Percentiles rank a stretch among this genome's conserved stretches.
Conservation (phyloP, 768 basidiomycete species). For the Pleurotus pulmonarius region DNA sequence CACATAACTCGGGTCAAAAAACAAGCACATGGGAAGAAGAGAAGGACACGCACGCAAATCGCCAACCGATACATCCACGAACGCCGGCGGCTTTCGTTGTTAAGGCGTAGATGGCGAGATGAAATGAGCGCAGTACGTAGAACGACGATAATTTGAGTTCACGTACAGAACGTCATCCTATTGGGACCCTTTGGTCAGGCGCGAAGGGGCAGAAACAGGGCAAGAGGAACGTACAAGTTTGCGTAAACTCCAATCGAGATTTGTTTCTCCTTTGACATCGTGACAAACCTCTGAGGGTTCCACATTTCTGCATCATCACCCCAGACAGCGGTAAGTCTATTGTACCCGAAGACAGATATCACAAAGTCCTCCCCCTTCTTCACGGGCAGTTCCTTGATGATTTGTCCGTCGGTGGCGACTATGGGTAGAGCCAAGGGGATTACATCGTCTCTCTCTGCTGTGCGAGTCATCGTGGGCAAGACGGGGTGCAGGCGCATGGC, state of each 20-base stretch:
- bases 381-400: constrained; percentile 27
- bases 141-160: not conserved
- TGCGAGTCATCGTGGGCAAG: constrained; percentile 19
- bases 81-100: constrained; percentile 3
- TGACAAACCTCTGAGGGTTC: constrained; percentile 17
- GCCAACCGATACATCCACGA: constrained; percentile 12
- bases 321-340: constrained; percentile 22
- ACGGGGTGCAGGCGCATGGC: constrained; percentile 28
- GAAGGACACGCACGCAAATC: constrained; percentile 8
- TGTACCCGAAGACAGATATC: constrained; percentile 30
- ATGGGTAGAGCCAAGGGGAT: constrained; percentile 39
- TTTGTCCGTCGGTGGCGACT: constrained; percentile 25
- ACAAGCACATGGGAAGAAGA: no score
- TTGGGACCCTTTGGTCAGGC: not conserved
- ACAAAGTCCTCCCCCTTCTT: constrained; percentile 30
- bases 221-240: constrained; percentile 20
- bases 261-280: constrained; percentile 7
- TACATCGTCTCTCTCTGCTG: constrained; percentile 27
- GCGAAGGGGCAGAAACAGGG: not conserved
- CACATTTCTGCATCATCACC: constrained; percentile 17
- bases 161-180: constrained; percentile 3
- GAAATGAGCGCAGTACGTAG: not conserved
- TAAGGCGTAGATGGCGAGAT: not conserved
- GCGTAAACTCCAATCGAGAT: constrained; percentile 18
- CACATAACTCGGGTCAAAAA: no score